Evolutionary conservation across 495 filamentous ascomycete species (phyloP), one percentile per base, ranked within the genome.

Genomic region (Amphirosellinia nigrospora): DNA sequence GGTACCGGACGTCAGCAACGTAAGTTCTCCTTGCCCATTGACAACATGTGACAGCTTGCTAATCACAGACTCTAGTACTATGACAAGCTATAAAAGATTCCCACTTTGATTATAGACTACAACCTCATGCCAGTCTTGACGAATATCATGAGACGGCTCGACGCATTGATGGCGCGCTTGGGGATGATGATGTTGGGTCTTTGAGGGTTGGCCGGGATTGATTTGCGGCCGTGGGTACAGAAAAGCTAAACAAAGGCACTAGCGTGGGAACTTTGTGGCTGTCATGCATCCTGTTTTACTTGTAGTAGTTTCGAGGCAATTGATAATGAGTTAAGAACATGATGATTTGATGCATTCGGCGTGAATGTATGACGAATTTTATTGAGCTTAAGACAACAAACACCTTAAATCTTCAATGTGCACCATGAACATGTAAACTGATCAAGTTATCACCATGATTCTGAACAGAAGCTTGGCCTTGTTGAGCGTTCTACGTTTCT

Each of bases 1-100:
- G 72, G 92, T 97, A 78, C 94, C 94, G 72, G 91, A 90, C 80
- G 89, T 92, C 85, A 92, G 92, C 74, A 96, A 97, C 87, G 94
- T 97, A 91, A 94, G 93, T 92, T 69, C 28, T 21, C 68, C 45
- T 30, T 52, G 8, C 23, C 11, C 32, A 0, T 26, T 34, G 13
- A 28, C 46, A 10, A 43, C n/a, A 64, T n/a, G 13, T 48, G 26
- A 63, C 34, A 60, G 48, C 63, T 73, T 80, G 72, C 90, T 94
- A 87, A 94, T 81, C 61, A 43, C 52, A 21, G 71, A 38, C 5
- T 76, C 70, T 74, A 98, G 94, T 98, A 97, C 91, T 98, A 98
- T 85, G 94, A 98, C 91, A 97, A 97, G 92, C 90, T 98, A 86
- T 98, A 97, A 85, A 82, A 73, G 71, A 65, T 65, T 74, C 76